These are phyloP conservation scores for Warburgia ugandensis DNA, from an alignment of 164 flowering plant species.

Conservation along the genomic window DNA sequence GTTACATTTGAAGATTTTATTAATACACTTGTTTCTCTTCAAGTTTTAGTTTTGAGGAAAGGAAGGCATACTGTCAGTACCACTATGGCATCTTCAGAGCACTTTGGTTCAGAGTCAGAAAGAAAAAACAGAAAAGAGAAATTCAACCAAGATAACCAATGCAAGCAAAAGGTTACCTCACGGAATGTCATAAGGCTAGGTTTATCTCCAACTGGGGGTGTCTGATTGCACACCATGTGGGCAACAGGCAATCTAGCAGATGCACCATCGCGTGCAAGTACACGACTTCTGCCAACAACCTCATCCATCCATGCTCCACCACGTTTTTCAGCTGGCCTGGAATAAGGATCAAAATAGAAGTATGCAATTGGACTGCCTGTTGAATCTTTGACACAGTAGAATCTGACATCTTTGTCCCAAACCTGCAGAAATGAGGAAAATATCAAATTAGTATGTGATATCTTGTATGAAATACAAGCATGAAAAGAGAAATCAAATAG, in stretches of 20 bases:
- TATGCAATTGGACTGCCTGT: slow-evolving; percentile 78
- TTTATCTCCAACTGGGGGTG: slow-evolving; percentile 85
- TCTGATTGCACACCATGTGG: slow-evolving; percentile 96
- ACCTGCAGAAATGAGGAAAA: slow-evolving; percentile 35
- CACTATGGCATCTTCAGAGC: too few relatives aligned
- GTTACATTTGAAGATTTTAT: too few relatives aligned
- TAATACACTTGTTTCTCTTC: too few relatives aligned
- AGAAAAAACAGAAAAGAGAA: not conserved
- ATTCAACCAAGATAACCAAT: not conserved
- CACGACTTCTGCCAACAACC: slow-evolving; percentile 82
- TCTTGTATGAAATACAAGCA: slow-evolving; percentile 1
- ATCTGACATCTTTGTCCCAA: slow-evolving; percentile 83
- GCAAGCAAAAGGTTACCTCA: slow-evolving; percentile 50
- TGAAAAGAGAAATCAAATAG: slow-evolving; percentile 5
- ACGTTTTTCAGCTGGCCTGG: slow-evolving; percentile 92
- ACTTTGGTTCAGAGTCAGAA: too few relatives aligned
- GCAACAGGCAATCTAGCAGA: slow-evolving; percentile 84
- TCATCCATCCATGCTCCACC: slow-evolving; percentile 99
- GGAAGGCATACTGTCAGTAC: too few relatives aligned
- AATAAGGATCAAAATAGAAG: slow-evolving; percentile 96
- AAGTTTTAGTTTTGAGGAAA: too few relatives aligned
- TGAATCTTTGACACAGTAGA: slow-evolving; percentile 76
- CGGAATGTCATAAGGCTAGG: slow-evolving; percentile 98
- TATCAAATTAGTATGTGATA: slow-evolving; percentile 1
- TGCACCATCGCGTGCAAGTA: slow-evolving; percentile 61